Evolutionary conservation across 208 protist genomes (phyloP).

Genomic region (Trichomonas tenax): DNA sequence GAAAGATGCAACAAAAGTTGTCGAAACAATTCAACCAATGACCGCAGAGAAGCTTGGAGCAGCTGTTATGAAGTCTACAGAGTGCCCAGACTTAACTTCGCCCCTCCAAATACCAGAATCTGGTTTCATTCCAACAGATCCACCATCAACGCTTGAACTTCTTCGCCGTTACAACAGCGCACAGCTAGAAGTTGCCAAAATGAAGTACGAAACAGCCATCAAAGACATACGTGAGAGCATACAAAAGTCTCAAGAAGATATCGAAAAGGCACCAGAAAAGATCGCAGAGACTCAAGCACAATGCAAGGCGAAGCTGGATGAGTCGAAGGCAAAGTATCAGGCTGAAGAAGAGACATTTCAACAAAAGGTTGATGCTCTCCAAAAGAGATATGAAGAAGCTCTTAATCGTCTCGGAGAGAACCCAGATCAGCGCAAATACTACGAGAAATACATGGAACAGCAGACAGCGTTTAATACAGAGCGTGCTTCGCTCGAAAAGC

Average conservation of each 20-base stretch:
- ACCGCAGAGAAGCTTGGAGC: neutral
- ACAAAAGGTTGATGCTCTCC: neutral
- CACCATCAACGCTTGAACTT: neutral
- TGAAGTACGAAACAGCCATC: neutral
- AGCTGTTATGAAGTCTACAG: neutral
- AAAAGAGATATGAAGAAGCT: neutral
- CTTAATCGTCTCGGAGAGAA: neutral
- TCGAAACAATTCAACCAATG: neutral
- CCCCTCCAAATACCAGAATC: neutral
- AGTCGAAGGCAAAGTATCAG: neutral
- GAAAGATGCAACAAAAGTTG: neutral
- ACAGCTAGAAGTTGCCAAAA: neutral
- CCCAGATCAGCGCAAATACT: neutral
- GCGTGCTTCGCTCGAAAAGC: neutral
- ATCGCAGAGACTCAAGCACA: neutral
- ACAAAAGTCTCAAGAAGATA: neutral
- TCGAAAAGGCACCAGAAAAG: neutral
- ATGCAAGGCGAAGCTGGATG: neutral
- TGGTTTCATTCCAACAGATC: neutral
- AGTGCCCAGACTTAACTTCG: neutral
- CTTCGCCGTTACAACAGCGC: neutral
- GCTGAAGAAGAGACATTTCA: neutral
- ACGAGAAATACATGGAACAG: neutral
- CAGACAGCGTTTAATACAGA: neutral
- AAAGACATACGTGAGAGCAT: neutral